These are phyloP conservation scores for Fusarium cicatricum DNA, from an alignment of 2,329 filamentous ascomycete genomes.

Conservation along the genomic window DNA sequence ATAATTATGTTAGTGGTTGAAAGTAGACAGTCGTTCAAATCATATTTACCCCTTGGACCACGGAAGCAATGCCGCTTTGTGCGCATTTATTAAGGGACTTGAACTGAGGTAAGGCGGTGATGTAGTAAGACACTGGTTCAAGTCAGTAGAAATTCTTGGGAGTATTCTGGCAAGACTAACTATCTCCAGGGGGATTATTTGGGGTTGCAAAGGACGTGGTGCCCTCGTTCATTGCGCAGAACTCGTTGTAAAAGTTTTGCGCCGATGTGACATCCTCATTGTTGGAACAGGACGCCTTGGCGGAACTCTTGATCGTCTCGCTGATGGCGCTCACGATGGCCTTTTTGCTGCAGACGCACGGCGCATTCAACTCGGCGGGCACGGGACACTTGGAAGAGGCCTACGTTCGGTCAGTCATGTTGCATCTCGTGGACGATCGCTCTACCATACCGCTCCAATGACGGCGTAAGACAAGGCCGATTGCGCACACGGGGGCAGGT, in stretches of 20 bases:
- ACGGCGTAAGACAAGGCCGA: slow-evolving; percentile 45
- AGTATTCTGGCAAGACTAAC: slow-evolving; percentile 44
- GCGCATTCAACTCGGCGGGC: slow-evolving; percentile 54
- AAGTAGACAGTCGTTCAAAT: accelerated
- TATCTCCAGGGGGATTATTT: slow-evolving; percentile 59
- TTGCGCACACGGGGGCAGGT: slow-evolving; percentile 49
- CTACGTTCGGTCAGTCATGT: slow-evolving; percentile 17
- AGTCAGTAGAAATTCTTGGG: background rate
- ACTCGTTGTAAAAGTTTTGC: slow-evolving; percentile 59
- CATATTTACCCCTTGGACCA: slow-evolving; percentile 50
- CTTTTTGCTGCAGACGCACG: slow-evolving; percentile 62
- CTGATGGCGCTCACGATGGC: slow-evolving; percentile 56
- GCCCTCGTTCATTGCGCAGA: slow-evolving; percentile 60
- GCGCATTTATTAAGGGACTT: slow-evolving; percentile 56
- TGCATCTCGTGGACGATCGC: background rate
- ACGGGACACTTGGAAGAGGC: slow-evolving; percentile 46
- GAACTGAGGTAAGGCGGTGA: slow-evolving; percentile 59
- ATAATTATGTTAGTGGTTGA: background rate
- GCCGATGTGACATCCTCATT: slow-evolving; percentile 57
- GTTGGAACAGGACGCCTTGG: slow-evolving; percentile 56
- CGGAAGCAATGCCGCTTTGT: slow-evolving; percentile 53
- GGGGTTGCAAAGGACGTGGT: slow-evolving; percentile 58
- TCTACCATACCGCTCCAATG: slow-evolving; percentile 38
- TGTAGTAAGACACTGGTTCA: slow-evolving; percentile 59
- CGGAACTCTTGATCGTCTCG: slow-evolving; percentile 52